Percentiles rank a stretch among this genome's conserved stretches.
Evolutionary conservation across 768 basidiomycete genomes (phyloP).

Genomic region (Goffeauzyma gilvescens): DNA sequence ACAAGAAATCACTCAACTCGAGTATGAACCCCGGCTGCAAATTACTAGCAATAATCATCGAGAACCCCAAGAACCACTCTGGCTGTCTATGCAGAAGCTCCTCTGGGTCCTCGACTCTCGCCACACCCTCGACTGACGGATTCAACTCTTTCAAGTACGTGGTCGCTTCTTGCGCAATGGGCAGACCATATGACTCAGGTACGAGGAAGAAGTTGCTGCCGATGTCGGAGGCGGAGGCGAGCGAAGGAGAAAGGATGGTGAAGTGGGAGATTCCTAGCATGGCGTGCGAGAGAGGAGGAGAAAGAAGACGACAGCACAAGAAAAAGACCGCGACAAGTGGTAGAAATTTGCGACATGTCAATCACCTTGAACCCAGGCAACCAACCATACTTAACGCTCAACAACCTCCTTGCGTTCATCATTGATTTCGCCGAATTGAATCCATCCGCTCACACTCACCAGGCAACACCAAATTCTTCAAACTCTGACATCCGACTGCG

Average conservation of each 20-base stretch:
- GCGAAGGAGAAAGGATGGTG: conserved; percentile 57
- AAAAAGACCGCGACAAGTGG: no score
- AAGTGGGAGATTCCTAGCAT: conserved; percentile 62
- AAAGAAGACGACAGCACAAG: not conserved
- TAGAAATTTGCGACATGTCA: not conserved
- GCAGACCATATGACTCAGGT: conserved; percentile 55
- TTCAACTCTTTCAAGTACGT: conserved; percentile 62
- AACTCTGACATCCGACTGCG: conserved; percentile 66
- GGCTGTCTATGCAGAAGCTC: conserved; percentile 43
- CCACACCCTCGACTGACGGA: conserved; percentile 56
- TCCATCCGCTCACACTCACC: conserved; percentile 34
- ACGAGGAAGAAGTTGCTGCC: conserved; percentile 95
- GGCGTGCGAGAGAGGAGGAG: not conserved
- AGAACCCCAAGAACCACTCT: conserved; percentile 44
- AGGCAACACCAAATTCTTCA: conserved; percentile 93
- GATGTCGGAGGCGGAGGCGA: conserved; percentile 53
- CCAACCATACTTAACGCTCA: no score
- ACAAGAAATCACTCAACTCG: conserved; percentile 47
- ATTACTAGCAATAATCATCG: conserved; percentile 72
- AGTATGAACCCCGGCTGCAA: conserved; percentile 42
- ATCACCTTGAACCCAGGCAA: no score
- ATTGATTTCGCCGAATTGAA: no score
- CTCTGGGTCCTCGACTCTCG: conserved; percentile 34
- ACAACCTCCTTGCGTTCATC: no score
- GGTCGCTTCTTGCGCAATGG: conserved; percentile 61